A percentile compares a stretch with the other conserved stretches of the same genome.
Evolutionary conservation across 192 early-diverging fungal species (phyloP).

Genomic region (Martensiomyces pterosporus): DNA sequence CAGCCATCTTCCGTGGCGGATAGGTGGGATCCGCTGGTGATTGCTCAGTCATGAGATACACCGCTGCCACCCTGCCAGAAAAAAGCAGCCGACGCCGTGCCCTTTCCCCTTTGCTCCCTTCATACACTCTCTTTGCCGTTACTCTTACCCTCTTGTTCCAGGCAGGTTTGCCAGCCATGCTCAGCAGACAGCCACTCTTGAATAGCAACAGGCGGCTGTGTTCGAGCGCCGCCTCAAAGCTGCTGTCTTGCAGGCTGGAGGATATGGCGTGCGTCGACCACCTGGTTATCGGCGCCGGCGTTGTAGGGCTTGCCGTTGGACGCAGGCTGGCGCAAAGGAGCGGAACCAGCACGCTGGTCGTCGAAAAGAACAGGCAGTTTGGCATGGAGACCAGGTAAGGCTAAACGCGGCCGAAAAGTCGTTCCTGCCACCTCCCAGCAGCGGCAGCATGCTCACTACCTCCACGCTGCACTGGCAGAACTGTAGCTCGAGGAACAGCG

Average conservation of each 20-base stretch:
- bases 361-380: constrained; percentile 62
- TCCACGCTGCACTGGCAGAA: constrained; percentile 10
- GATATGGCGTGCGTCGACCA: constrained; percentile 55
- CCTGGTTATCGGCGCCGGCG: constrained; percentile 75
- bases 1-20: constrained; percentile 1
- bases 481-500: constrained; percentile 74
- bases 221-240: constrained; percentile 13
- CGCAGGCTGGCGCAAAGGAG: constrained; percentile 53
- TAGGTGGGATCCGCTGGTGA: no score
- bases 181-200: no score
- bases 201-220: neutral
- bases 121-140: no score
- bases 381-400: constrained; percentile 68
- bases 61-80: no score
- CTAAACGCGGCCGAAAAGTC: no score
- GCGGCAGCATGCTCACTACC: neutral
- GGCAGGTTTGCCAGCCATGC: neutral
- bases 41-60: no score
- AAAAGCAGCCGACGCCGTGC: no score
- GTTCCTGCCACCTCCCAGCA: no score
- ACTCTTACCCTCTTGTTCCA: no score
- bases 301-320: constrained; percentile 75
- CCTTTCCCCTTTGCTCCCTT: no score
- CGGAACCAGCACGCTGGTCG: constrained; percentile 52
- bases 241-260: constrained; percentile 9